A percentile compares a stretch with the other conserved stretches of the same genome.
These are phyloP conservation scores for Aulographum hederae DNA, from an alignment of 2,329 filamentous ascomycete genomes.

Conservation along the genomic window DNA sequence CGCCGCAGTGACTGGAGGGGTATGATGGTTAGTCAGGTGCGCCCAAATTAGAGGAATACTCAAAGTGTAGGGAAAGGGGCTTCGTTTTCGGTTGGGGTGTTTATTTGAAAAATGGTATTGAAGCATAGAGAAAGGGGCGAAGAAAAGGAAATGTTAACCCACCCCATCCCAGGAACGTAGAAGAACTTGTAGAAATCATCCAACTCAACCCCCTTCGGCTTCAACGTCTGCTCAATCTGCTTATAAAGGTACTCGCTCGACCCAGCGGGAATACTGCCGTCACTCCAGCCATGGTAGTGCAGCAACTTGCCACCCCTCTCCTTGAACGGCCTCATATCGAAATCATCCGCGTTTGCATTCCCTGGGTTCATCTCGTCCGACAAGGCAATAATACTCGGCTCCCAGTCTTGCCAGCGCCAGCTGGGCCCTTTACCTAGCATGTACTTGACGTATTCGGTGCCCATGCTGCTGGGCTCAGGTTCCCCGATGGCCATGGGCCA, in stretches of 20 bases:
- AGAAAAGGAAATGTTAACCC: no score
- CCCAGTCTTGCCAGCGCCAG: constrained; percentile 1
- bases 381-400: constrained; percentile 1
- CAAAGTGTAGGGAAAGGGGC: no score
- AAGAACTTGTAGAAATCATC: constrained; percentile 25
- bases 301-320: constrained; percentile 12
- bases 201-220: constrained; percentile 13
- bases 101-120: no score
- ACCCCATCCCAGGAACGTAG: constrained; percentile 23
- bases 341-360: constrained; percentile 6
- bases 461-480: background rate
- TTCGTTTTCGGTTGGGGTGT: no score
- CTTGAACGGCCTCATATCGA: constrained; percentile 11
- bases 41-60: no score
- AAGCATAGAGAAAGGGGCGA: no score
- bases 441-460: constrained; percentile 1
- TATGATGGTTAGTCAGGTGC: no score
- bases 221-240: constrained; percentile 11
- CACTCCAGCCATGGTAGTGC: constrained; percentile 13
- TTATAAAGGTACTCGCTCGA: constrained; percentile 11
- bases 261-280: constrained; percentile 11
- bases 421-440: constrained; percentile 2
- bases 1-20: no score
- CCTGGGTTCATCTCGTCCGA: constrained; percentile 7
- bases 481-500: background rate